Evolutionary conservation across 768 basidiomycete species (phyloP).

Genomic region (Galerina marginata): DNA sequence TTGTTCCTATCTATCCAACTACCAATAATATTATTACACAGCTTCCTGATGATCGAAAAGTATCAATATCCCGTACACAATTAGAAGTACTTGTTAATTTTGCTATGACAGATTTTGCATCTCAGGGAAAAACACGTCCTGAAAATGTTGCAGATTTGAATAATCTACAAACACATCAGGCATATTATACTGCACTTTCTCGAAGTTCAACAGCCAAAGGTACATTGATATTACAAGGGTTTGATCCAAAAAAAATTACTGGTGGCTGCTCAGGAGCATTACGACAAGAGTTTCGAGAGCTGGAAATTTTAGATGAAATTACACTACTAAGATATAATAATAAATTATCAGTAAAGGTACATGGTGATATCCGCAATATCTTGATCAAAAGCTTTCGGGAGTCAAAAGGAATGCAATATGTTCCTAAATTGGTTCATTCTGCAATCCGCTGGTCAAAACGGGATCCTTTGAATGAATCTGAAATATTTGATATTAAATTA

Average conservation of each 20-base stretch:
- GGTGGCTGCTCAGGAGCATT: not conserved
- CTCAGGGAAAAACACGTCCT: slow-evolving; percentile 36
- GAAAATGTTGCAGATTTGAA: not conserved
- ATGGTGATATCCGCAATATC: not conserved
- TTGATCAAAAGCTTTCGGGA: not conserved
- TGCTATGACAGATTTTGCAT: slow-evolving; percentile 40
- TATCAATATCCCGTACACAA: slow-evolving; percentile 27
- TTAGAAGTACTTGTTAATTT: slow-evolving; percentile 33
- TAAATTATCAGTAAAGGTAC: not conserved
- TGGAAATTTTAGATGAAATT: slow-evolving; percentile 4
- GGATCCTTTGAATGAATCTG: not conserved
- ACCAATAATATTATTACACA: slow-evolving; percentile 4
- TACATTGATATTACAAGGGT: slow-evolving; percentile 8
- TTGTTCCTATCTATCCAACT: slow-evolving; percentile 30
- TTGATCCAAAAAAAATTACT: slow-evolving; percentile 6
- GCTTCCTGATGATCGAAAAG: slow-evolving; percentile 23
- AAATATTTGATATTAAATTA: not conserved
- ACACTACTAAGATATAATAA: not conserved
- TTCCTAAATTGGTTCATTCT: not conserved
- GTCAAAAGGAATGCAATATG: slow-evolving; percentile 1
- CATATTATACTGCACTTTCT: slow-evolving; percentile 10
- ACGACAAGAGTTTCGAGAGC: slow-evolving; percentile 6
- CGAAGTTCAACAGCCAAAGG: slow-evolving; percentile 3
- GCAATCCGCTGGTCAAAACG: not conserved
- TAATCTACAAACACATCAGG: slow-evolving; percentile 3